phyloP scores from a whole-genome alignment of 768 basidiomycete species.

The Steccherinum ochraceum region DNA sequence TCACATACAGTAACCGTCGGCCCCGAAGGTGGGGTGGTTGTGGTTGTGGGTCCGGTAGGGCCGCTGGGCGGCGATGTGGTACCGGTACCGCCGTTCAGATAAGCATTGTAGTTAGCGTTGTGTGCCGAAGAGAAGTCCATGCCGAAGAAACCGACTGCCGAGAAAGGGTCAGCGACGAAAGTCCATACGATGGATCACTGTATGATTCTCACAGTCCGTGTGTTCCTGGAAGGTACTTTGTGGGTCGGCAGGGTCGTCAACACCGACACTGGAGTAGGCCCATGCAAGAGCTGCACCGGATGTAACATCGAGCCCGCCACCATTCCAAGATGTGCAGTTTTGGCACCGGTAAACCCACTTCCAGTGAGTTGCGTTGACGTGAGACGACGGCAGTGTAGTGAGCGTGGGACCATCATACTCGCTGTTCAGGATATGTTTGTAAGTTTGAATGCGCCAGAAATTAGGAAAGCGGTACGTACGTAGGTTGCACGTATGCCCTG shows the following conservation, averaged over 20 bases:
- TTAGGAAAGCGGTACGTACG: conserved; percentile 24
- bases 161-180: not conserved
- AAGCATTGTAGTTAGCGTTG: conserved; percentile 38
- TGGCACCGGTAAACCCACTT: conserved; percentile 66
- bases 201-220: conserved; percentile 47
- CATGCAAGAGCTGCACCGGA: conserved; percentile 42
- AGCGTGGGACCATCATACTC: conserved; percentile 44
- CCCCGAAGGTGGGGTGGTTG: conserved; percentile 27
- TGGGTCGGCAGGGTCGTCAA: conserved; percentile 45
- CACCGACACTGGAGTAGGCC: conserved; percentile 37
- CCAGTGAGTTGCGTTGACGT: conserved; percentile 56
- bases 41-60: conserved; percentile 27
- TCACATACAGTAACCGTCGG: conserved; percentile 29
- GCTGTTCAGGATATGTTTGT: conserved; percentile 19
- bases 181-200: not conserved
- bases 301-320: conserved; percentile 28
- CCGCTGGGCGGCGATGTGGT: conserved; percentile 3
- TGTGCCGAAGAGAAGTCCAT: conserved; percentile 42
- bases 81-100: conserved; percentile 38
- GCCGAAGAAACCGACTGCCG: conserved; percentile 54
- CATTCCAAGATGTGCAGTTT: conserved; percentile 49
- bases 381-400: conserved; percentile 43
- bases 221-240: conserved; percentile 49
- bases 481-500: conserved; percentile 47
- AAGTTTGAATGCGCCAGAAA: not conserved